Conservation (phyloP, 2,329 filamentous ascomycete species). For the Scedosporium boydii region DNA sequence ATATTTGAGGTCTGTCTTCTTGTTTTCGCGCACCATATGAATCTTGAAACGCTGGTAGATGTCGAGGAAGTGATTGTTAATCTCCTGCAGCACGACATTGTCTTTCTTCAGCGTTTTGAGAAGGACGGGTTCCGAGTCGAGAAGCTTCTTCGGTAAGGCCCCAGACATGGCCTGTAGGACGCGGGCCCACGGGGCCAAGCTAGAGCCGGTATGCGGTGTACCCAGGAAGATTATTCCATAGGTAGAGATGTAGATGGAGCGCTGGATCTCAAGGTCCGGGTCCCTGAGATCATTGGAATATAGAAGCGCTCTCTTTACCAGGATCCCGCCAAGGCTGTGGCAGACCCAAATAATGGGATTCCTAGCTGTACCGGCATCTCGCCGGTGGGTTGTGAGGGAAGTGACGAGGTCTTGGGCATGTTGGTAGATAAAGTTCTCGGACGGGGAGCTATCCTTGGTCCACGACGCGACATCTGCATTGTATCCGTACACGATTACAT, state of each 20-base stretch:
- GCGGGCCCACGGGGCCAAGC: conserved; percentile 57
- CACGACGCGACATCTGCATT: conserved; percentile 55
- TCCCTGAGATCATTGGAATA: conserved; percentile 54
- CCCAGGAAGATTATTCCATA: conserved; percentile 70
- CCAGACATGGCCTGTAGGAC: conserved; percentile 60
- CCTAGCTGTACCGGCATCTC: conserved; percentile 42
- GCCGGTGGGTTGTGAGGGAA: conserved; percentile 53
- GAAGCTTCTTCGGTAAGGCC: conserved; percentile 54
- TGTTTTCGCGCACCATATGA: conserved; percentile 68
- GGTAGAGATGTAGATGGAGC: conserved; percentile 64
- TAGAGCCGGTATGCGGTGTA: conserved; percentile 64
- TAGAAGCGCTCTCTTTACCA: conserved; percentile 61
- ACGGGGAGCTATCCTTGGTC: conserved; percentile 41
- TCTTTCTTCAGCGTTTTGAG: conserved; percentile 63
- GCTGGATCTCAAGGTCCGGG: conserved; percentile 51
- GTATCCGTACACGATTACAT: conserved; percentile 65
- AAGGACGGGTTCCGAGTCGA: conserved; percentile 59
- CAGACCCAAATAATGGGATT: conserved; percentile 69
- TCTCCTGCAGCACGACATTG: conserved; percentile 64
- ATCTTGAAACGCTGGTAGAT: conserved; percentile 63
- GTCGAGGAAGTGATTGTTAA: conserved; percentile 64
- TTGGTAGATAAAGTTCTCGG: conserved; percentile 58
- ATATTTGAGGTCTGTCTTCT: conserved; percentile 59
- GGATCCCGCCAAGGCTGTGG: conserved; percentile 64
- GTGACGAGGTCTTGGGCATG: conserved; percentile 62